Evolutionary conservation across 192 early-diverging fungal species (phyloP), one percentile per base, ranked within the genome.

Genomic region (Rhizoclosmatium sp.): DNA sequence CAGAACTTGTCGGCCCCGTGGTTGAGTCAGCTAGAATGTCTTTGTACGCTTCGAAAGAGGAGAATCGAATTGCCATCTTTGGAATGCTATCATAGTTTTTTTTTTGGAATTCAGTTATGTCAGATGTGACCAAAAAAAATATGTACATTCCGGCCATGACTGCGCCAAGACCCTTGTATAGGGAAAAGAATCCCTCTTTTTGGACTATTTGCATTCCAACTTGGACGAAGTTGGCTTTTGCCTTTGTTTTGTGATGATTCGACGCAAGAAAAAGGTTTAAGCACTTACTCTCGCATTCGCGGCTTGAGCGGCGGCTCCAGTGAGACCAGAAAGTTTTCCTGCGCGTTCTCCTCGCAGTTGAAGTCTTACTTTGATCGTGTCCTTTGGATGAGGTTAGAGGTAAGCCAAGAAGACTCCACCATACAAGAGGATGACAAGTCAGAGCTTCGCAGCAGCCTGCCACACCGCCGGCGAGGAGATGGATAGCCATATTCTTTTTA

Each of bases 31-130:
- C 92, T 73, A 98, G 79, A 75, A 87, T 84, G 9, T 88, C 85
- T 87, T 99, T 98, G 89, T 96, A 99, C 56, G 90, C 87, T 84
- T 99, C 96, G 79, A 99, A 98, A 61, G 94, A 95, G 4, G 93
- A 94, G 87, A 99, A 99, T 59, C 97, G 93, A 81, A 99, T 99
- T 40, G 96, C 97, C 96, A 98, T 98, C 89, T 99, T 99, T 80
- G 97, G 97, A 19, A 99, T 95, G 78, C n/a, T n/a, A n/a, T n/a
- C n/a, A n/a, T n/a, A n/a, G n/a, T n/a, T n/a, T n/a, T n/a, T n/a
- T n/a, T n/a, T n/a, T n/a, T n/a, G n/a, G n/a, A n/a, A n/a, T n/a
- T n/a, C n/a, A n/a, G n/a, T n/a, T n/a, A n/a, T n/a, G n/a, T n/a
- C n/a, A n/a, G n/a, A n/a, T n/a, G n/a, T n/a, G n/a, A n/a, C n/a